Base-by-base conservation (phyloP, 2,329 filamentous ascomycete species). In the Aspergillus eucalypticola region DNA sequence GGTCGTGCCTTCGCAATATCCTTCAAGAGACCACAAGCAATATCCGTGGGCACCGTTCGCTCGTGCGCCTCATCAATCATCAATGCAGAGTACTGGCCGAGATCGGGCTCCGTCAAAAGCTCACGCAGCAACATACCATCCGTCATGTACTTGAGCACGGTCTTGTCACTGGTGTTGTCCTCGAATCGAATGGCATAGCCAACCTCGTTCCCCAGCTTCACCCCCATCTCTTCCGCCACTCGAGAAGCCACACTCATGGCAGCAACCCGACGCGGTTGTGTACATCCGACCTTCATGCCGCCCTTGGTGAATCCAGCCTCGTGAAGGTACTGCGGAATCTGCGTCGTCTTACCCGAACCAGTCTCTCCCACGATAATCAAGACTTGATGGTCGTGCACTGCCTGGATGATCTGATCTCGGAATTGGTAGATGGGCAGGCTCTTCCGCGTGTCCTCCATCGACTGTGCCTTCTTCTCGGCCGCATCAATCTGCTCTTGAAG, bases 1-100 rank as follows among this genome's bases (percentile, higher is more conserved):
- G 90, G 91, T 44, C 95, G 82, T 55, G 90, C 90, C 62, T 90
- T 84, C 0, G 91, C 88, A 62, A 98, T 84, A 78, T 98, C 94
- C 71, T 97, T 97, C 59, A 96, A 83, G 35, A 99, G 78, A 10
- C 91, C 92, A 60, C 96, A 85, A 7, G 97, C 78, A 59, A 99
- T 93, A 75, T 99, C 95, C 0, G 94, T 96, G 56, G 92, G 88
- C 0, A 98, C 84, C 0, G 92, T 96, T 66, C 95, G 84, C 74
- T 99, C 95, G 84, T 99, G 95, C 0, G 95, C 95, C 75, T 99
- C 95, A 73, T 99, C 95, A 59, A 99, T 94, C 89, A 99, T 97
- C 64, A 99, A 78, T 11, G 89, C 91, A 5, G 91, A 90, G 69
- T 98, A 98, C 15, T 87, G 87, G 1, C 87, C 85, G 5, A 98